Evolutionary conservation across 441 rosid species (phyloP).

Genomic region (Codiaeum variegatum): DNA sequence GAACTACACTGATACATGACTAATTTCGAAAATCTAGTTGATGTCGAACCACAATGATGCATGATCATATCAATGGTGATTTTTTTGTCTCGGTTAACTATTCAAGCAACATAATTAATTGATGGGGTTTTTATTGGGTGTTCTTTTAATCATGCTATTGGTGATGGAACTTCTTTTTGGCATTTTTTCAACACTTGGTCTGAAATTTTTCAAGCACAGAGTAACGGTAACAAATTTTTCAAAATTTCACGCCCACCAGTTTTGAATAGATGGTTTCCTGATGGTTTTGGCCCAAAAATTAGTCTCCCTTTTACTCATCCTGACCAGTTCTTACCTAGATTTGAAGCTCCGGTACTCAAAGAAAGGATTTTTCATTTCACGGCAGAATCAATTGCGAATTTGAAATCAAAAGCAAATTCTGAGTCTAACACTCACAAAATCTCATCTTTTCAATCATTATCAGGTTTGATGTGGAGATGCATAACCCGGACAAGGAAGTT

Average conservation of each 20-base stretch:
- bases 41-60: too few relatives aligned
- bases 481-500: constrained; percentile 39
- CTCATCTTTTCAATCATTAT: constrained; percentile 64
- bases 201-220: constrained; percentile 45
- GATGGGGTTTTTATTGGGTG: constrained; percentile 77
- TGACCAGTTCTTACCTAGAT: constrained; percentile 39
- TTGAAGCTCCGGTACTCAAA: constrained; percentile 40
- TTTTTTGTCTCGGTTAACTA: constrained; percentile 35
- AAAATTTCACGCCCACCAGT: constrained; percentile 44
- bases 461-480: constrained; percentile 60
- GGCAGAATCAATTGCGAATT: constrained; percentile 37
- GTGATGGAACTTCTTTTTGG: constrained; percentile 65
- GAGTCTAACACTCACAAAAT: constrained; percentile 40
- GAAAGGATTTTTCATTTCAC: constrained; percentile 67
- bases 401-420: constrained; percentile 51
- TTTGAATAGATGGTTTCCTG: constrained; percentile 47
- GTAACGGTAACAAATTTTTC: not conserved
- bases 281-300: constrained; percentile 35
- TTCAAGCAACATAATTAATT: constrained; percentile 54
- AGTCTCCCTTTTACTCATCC: constrained; percentile 47
- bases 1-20: too few relatives aligned
- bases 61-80: too few relatives aligned
- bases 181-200: constrained; percentile 61
- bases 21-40: too few relatives aligned
- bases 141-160: constrained; percentile 57